Percentiles rank a stretch among this genome's conserved stretches.
phyloP scores from a whole-genome alignment of 1,284 basidiomycete genomes.

The Malassezia sp. region DNA sequence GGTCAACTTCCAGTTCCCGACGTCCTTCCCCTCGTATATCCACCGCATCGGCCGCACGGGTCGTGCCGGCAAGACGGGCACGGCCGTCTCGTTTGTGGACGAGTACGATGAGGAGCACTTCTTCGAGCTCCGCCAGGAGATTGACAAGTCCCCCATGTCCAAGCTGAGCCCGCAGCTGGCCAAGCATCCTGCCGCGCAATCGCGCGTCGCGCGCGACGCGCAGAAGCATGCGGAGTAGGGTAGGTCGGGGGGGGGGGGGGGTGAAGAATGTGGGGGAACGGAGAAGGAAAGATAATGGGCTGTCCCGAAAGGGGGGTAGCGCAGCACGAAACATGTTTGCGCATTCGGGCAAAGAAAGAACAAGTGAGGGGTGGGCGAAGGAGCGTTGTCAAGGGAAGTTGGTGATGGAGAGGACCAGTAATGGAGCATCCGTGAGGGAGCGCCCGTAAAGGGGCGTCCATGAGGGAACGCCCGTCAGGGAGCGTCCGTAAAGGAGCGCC shows the following conservation, averaged over 20 bases:
- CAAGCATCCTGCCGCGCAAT: slow-evolving; percentile 31
- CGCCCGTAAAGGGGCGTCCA: no score
- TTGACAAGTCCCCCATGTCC: slow-evolving; percentile 33
- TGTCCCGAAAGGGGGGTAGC: no score
- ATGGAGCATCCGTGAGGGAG: no score
- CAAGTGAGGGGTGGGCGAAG: no score
- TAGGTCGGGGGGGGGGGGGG: no score
- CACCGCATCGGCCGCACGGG: slow-evolving; percentile 96
- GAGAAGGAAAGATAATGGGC: not conserved
- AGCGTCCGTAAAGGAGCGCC: no score
- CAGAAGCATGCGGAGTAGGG: no score
- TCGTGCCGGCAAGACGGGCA: slow-evolving; percentile 85
- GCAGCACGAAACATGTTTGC: no score
- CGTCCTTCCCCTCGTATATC: slow-evolving; percentile 88
- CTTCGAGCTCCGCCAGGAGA: slow-evolving; percentile 36
- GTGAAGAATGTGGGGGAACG: slow-evolving; percentile 14
- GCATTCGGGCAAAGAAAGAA: no score
- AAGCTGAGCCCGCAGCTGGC: slow-evolving; percentile 27
- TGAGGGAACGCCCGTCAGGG: no score
- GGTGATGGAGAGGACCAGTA: no score
- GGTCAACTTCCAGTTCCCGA: slow-evolving; percentile 94
- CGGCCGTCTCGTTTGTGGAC: slow-evolving; percentile 85
- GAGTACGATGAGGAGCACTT: slow-evolving; percentile 95
- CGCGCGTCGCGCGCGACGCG: not conserved
- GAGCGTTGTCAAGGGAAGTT: no score